Evolutionary conservation across 2,329 filamentous ascomycete genomes (phyloP).

Genomic region (Cladorrhinum sp.): DNA sequence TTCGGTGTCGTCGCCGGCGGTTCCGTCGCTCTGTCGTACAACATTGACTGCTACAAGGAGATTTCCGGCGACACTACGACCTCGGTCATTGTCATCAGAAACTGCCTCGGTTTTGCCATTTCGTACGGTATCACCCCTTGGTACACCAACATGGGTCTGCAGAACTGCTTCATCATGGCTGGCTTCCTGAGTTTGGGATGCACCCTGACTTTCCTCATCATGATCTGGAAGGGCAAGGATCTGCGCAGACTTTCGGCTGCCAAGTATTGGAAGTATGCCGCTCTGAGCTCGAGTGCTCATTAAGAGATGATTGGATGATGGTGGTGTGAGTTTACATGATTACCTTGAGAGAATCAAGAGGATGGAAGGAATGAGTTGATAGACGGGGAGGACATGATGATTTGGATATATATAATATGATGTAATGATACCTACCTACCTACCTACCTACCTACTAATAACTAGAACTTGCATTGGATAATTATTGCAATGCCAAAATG

Average conservation of each 20-base stretch:
- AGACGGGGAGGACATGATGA: too few relatives aligned
- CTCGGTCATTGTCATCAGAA: constrained; percentile 29
- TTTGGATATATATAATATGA: too few relatives aligned
- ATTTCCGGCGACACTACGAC: constrained; percentile 26
- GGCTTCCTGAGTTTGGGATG: constrained; percentile 31
- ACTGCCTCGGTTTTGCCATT: constrained; percentile 30
- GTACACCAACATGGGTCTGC: constrained; percentile 32
- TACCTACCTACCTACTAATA: too few relatives aligned
- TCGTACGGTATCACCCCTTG: constrained; percentile 36
- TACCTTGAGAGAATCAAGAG: too few relatives aligned
- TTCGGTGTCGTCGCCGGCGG: constrained; percentile 39
- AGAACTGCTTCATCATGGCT: constrained; percentile 34
- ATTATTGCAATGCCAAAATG: too few relatives aligned
- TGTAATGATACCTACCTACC: too few relatives aligned
- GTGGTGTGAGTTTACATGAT: not conserved
- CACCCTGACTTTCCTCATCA: constrained; percentile 16
- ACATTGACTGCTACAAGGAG: constrained; percentile 40
- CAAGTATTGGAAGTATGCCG: constrained; percentile 20
- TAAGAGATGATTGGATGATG: not conserved
- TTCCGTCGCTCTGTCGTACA: constrained; percentile 39
- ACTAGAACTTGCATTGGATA: too few relatives aligned
- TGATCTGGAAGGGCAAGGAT: constrained; percentile 21
- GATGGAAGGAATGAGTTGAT: too few relatives aligned
- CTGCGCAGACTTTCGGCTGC: constrained; percentile 14
- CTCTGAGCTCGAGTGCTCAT: constrained; percentile 4